Conservation (phyloP, 352 stramenopile species). For the Phytopythium litorale region DNA sequence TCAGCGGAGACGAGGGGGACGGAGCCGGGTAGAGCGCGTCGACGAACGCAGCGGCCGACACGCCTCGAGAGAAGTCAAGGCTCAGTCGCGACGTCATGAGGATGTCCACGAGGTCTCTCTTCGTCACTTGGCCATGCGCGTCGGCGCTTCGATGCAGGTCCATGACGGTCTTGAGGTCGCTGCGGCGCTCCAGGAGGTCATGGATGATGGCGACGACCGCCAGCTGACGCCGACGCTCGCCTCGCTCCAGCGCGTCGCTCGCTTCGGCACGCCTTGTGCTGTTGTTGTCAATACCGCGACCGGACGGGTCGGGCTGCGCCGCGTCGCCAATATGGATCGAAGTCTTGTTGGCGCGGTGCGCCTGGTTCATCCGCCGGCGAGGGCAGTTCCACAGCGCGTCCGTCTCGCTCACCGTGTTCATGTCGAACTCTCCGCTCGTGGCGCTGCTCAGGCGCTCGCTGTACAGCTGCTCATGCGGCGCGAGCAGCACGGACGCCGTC, state of each 20-base stretch:
- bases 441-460: conserved; percentile 13
- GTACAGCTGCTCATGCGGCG: conserved; percentile 41
- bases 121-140: conserved; percentile 55
- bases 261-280: background rate
- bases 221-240: conserved; percentile 22
- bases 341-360: conserved; percentile 53
- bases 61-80: conserved; percentile 45
- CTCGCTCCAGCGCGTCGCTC: conserved; percentile 13
- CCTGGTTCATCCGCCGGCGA: conserved; percentile 52
- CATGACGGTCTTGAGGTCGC: conserved; percentile 68
- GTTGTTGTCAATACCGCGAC: background rate
- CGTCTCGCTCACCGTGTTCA: conserved; percentile 36
- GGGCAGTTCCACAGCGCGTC: conserved; percentile 66
- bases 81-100: conserved; percentile 57
- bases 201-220: conserved; percentile 55
- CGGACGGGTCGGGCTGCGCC: background rate
- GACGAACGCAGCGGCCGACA: conserved; percentile 53
- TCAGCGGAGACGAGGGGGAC: background rate
- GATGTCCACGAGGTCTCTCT: conserved; percentile 57
- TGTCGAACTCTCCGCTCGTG: conserved; percentile 22
- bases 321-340: conserved; percentile 57
- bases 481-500: conserved; percentile 62
- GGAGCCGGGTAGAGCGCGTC: conserved; percentile 48
- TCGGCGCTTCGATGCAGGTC: conserved; percentile 58
- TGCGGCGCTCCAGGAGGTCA: conserved; percentile 63